Percentiles rank a stretch among this genome's conserved stretches.
Evolutionary conservation across 2,329 filamentous ascomycete genomes (phyloP).

Genomic region (Berkeleyomyces basicola): DNA sequence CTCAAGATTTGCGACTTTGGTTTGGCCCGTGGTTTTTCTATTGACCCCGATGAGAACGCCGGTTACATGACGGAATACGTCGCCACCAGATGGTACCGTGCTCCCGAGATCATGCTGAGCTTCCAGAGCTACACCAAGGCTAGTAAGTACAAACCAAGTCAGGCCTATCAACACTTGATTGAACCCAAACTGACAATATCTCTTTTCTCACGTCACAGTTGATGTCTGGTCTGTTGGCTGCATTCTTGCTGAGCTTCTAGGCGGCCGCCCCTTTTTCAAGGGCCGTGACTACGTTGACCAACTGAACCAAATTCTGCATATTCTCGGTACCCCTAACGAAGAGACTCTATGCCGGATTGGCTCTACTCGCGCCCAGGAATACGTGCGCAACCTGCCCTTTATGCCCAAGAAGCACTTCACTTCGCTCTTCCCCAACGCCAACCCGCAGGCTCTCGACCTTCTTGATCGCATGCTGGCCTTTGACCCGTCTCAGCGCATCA

Average conservation of each 20-base stretch:
- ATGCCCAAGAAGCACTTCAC: constrained; percentile 91
- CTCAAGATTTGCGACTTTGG: constrained; percentile 99
- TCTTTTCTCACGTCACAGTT: constrained; percentile 36
- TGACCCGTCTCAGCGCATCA: constrained; percentile 83
- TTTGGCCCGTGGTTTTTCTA: constrained; percentile 85
- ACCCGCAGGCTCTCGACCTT: constrained; percentile 87
- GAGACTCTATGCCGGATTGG: constrained; percentile 88
- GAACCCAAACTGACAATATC: background rate
- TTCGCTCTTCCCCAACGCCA: constrained; percentile 79
- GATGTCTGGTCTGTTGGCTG: constrained; percentile 99
- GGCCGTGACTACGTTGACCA: constrained; percentile 98
- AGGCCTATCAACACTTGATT: background rate
- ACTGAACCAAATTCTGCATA: constrained; percentile 97
- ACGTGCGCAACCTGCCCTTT: constrained; percentile 86
- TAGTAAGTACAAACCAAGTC: constrained; percentile 48
- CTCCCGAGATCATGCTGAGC: constrained; percentile 97
- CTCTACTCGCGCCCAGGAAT: constrained; percentile 89
- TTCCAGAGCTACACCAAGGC: constrained; percentile 99
- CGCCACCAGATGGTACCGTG: constrained; percentile 86
- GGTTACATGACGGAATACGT: constrained; percentile 99
- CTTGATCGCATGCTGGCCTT: constrained; percentile 96
- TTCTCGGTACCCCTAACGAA: constrained; percentile 90
- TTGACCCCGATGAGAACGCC: constrained; percentile 94
- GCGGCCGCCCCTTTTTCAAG: constrained; percentile 97
- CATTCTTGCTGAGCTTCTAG: constrained; percentile 88